Evolutionary conservation across 2,329 filamentous ascomycete species (phyloP).

Genomic region (Cryphonectria naterciae): DNA sequence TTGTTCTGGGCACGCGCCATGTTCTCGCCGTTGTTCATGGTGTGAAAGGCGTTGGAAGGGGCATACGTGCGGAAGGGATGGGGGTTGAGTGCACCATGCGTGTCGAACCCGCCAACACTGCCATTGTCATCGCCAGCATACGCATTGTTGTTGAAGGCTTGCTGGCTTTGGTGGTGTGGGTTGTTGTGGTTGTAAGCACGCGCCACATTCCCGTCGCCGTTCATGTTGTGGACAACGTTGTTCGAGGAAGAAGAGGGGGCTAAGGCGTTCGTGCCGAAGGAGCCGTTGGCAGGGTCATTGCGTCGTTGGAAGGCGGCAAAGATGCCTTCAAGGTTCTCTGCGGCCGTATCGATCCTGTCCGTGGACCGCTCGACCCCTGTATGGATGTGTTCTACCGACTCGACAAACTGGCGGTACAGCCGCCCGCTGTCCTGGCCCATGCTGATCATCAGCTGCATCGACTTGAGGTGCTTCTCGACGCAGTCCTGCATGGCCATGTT

Average conservation of each 20-base stretch:
- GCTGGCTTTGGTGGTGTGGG: background rate
- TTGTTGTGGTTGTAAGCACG: background rate
- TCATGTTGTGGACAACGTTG: background rate
- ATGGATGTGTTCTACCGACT: background rate
- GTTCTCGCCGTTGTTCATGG: background rate
- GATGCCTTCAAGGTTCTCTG: background rate
- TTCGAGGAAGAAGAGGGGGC: background rate
- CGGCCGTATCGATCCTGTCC: background rate
- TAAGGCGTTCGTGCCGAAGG: background rate
- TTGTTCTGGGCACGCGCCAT: background rate
- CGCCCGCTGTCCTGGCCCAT: too few relatives aligned
- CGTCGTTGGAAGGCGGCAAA: too few relatives aligned
- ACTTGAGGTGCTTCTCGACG: background rate
- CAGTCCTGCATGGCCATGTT: background rate
- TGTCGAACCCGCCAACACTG: background rate
- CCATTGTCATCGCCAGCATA: background rate
- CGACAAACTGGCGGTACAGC: background rate
- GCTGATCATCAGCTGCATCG: background rate
- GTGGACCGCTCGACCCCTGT: background rate
- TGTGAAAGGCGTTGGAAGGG: background rate
- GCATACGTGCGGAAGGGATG: background rate
- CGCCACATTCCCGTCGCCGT: background rate
- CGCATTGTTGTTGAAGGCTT: background rate
- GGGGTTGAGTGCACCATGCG: background rate
- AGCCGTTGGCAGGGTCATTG: background rate